Evolutionary conservation across 2,329 filamentous ascomycete species (phyloP), one percentile per base, ranked within the genome.

Genomic region (Cladophialophora yegresii): DNA sequence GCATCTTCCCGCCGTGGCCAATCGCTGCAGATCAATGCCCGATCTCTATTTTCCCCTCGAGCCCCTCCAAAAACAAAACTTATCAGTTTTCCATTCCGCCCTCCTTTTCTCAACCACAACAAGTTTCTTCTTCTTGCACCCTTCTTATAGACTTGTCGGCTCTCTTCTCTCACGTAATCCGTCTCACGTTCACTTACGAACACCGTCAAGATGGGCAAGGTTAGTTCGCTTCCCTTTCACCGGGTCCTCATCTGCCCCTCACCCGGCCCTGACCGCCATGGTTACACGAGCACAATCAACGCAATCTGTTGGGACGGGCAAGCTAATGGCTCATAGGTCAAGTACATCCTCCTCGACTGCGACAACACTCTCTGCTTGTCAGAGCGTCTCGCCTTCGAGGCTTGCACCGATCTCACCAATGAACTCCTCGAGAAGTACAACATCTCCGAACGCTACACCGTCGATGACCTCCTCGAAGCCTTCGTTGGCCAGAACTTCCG

Each of bases 401-500:
- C 91, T 71, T 96, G 92, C 79, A 91, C 92, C 73, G 90, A 92
- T 69, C 88, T 96, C 71, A 90, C 92, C 83, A 96, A 96, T 81
- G 83, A 93, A 78, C 91, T 96, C 76, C 87, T 93, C 76, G 83
- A 84, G 72, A 84, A 85, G 74, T 84, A 89, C 74, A 80, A 83
- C 72, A 82, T 91, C 72, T 74, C 82, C 20, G 83, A 86, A 71
- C 86, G 85, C 75, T 96, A 96, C 82, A 92, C 90, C 7, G 91
- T 90, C 74, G 85, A 88, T 50, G 84, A 86, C 66, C 88, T 96
- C 70, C 91, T 96, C 79, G 82, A 84, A 72, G 91, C 96, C 80
- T 96, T 96, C 74, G 92, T 96, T 72, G 92, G 92, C 72, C 90
- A 96, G 78, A 96, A 96, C 85, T 96, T 96, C 85, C 91, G 92